Conservation (phyloP, 768 basidiomycete genomes). For the Coprinopsis strossmayeri region DNA sequence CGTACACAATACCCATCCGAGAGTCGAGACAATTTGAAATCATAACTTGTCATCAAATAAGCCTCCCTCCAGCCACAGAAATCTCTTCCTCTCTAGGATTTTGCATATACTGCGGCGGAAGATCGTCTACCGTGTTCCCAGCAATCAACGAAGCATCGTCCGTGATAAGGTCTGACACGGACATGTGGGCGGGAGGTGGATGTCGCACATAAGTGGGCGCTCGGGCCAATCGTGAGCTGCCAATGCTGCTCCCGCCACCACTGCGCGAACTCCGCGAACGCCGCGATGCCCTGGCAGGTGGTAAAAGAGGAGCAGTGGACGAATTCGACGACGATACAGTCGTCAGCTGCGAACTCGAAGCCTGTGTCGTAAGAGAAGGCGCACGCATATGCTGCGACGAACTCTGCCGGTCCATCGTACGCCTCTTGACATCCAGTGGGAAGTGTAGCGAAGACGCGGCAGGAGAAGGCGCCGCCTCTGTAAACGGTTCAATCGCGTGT, state of each 20-base stretch:
- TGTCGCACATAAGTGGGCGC: constrained; percentile 5
- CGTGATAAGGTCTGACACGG: constrained; percentile 6
- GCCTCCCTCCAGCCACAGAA: neutral
- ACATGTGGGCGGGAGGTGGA: neutral
- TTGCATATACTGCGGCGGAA: constrained; percentile 2
- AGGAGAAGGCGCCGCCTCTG: neutral
- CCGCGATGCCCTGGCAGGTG: neutral
- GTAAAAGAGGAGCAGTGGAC: neutral
- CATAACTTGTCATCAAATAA: too few species aligned
- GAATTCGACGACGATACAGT: constrained; percentile 1
- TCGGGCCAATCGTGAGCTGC: constrained; percentile 1
- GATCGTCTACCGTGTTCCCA: neutral
- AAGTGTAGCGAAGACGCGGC: constrained; percentile 1
- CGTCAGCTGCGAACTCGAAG: constrained; percentile 2
- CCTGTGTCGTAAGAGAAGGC: constrained; percentile 3
- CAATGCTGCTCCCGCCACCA: too few species aligned
- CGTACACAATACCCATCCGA: too few species aligned
- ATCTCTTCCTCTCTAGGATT: constrained; percentile 3
- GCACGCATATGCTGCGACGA: neutral
- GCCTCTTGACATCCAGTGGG: constrained; percentile 4
- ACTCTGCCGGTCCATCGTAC: neutral
- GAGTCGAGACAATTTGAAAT: too few species aligned
- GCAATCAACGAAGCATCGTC: constrained; percentile 7
- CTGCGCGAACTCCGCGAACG: too few species aligned
- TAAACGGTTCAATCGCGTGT: constrained; percentile 2